Conservation (phyloP, 371 early-diverging fungal genomes). For the Actinomucor elegans region DNA sequence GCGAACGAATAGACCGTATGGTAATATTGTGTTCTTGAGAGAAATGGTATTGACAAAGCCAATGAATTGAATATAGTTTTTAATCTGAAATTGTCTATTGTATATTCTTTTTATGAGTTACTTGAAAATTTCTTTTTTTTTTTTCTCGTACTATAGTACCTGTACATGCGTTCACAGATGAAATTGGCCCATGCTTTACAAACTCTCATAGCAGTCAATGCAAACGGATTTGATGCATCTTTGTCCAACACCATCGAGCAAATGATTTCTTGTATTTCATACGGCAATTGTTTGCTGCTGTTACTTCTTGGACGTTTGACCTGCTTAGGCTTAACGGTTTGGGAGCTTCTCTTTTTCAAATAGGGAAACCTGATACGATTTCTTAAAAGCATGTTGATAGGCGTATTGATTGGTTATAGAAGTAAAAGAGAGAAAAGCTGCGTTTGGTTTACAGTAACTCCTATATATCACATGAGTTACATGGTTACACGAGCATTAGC, state of each 20-base stretch:
- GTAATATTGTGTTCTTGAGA: not conserved
- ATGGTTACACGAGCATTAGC: too few relatives aligned
- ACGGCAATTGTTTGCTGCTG: slow-evolving; percentile 8
- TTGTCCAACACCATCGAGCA: slow-evolving; percentile 11
- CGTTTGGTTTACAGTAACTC: too few relatives aligned
- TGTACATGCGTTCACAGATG: slow-evolving; percentile 16
- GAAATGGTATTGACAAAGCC: slow-evolving; percentile 19
- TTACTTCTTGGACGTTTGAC: not conserved
- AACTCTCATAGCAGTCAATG: slow-evolving; percentile 14
- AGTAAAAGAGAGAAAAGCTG: not conserved
- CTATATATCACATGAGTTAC: too few relatives aligned
- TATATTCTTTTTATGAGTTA: too few relatives aligned
- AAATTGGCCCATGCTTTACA: slow-evolving; percentile 16
- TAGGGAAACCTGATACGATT: slow-evolving; percentile 10
- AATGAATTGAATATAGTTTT: slow-evolving; percentile 18
- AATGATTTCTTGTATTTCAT: slow-evolving; percentile 21
- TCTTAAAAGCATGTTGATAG: slow-evolving; percentile 6
- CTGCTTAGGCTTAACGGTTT: not conserved
- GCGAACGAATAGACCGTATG: slow-evolving; percentile 10
- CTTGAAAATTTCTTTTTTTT: too few relatives aligned
- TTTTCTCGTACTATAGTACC: too few relatives aligned
- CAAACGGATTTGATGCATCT: slow-evolving; percentile 12
- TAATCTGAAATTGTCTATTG: slow-evolving; percentile 11
- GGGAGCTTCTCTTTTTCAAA: slow-evolving; percentile 9
- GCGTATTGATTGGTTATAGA: too few relatives aligned